Base-by-base conservation (phyloP, 768 basidiomycete genomes). In the Symmetrospora coprosmae region DNA sequence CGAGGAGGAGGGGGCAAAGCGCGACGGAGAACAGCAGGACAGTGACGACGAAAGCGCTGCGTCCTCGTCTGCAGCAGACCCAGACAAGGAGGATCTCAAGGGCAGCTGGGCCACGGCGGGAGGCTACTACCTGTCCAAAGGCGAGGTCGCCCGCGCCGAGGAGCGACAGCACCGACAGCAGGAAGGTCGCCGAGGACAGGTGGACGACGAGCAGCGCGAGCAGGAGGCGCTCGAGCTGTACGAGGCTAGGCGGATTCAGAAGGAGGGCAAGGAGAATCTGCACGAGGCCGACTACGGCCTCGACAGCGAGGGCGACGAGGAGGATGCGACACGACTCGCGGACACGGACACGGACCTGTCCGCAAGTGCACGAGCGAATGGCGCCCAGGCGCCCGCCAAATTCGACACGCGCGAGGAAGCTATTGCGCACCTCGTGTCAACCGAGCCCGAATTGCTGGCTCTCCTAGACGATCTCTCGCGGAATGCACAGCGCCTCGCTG, bases 401-500 rank as follows among this genome's bases (percentile, higher is more conserved):
- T 25, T 41, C 30, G 48, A 43, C 6, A 25, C 58, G 35, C 33
- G 46, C 13, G 67, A 65, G 2, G 55, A 67, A n/a, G 66, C 67
- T 28, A 66, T 69, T 47, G 65, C 65, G 8, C 65, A 62, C 37
- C 49, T 69, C 1, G 48, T 69, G 41, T 19, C 58, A n/a, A 62
- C 60, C 21, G 39, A 47, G 33, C 68, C 68, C 27, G 66, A 69
- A 58, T 60, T 66, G 11, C 48, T 69, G 17, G 67, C 68, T 2
- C 63, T 69, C 14, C 50, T 69, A 30, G 66, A 67, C 50, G 68
- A 69, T 53, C 68, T 66, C 37, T 48, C 38, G 6, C 39, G 39
- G 35, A 19, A 27, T 14, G 45, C 64, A 0, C 50, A 41, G 37
- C 50, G 41, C 17, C 50, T 64, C 21, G 47, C 43, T 35, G 52